Base-by-base conservation (phyloP, 768 basidiomycete species). In the Boletus insuetus region DNA sequence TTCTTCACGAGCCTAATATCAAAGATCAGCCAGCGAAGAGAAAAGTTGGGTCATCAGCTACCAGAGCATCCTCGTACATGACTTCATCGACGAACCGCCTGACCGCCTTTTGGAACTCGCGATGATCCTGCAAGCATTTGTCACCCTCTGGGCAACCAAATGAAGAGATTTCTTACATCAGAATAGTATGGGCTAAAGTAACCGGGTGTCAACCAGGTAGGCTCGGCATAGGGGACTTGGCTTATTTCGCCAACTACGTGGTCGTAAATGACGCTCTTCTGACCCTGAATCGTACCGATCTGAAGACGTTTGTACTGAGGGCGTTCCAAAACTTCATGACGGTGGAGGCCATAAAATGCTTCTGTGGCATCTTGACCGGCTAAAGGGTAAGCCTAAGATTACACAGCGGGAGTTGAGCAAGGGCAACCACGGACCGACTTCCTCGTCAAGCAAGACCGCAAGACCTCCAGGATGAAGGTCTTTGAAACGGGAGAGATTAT, bases 291-390 rank as follows among this genome's bases (percentile, higher is more conserved):
- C 13, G 71, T 75, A n/a, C 93, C 94, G 53, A 95, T 83, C 56
- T 83, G 79, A 13, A 94, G 78, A 3, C 90, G 83, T 49, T 78
- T 71, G 62, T 86, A 92, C 53, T 90, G 87, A 0, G 90, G 86
- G 59, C 79, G 84, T 54, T 80, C 74, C 42, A 98, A 79, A 16
- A 97, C 84, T 64, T 96, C 94, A 40, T 86, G 82, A 22, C 91
- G 82, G 68, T 98, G 95, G 39, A 98, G 84, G 50, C 89, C 83
- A 64, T 87, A 97, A 77, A 98, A 97, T 6, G 82, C 81, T 35
- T 92, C 87, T 0, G 94, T 96, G 1, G 87, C 87, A 63, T 97
- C 94, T 69, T 90, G 80, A 10, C 92, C 94, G 48, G 90, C 91
- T 87, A 46, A 41, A 55, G 49, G 37, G 47, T 20, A 53, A 32